These are phyloP conservation scores for Aspergillus udagawae DNA, from an alignment of 2,329 filamentous ascomycete species.

Conservation along the genomic window DNA sequence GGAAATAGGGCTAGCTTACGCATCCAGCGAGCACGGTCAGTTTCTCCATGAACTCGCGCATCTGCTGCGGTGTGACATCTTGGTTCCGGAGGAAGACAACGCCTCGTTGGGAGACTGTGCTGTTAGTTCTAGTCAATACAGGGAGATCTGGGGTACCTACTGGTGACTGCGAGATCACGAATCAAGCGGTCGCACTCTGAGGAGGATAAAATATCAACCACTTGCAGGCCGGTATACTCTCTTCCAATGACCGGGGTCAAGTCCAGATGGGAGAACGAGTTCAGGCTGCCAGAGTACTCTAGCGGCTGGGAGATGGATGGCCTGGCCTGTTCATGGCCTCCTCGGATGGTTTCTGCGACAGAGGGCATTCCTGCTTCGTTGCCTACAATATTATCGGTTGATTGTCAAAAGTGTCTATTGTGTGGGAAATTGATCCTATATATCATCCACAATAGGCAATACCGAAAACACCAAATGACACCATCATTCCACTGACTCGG, in stretches of 20 bases:
- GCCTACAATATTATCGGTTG: too few relatives aligned
- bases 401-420: too few relatives aligned
- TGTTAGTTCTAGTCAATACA: not conserved
- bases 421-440: not conserved
- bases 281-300: conserved; percentile 35
- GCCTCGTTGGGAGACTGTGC: conserved; percentile 60
- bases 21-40: conserved; percentile 44
- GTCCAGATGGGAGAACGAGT: conserved; percentile 39
- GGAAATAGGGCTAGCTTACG: conserved; percentile 15
- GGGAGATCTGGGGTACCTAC: conserved; percentile 40
- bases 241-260: conserved; percentile 39
- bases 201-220: conserved; percentile 53
- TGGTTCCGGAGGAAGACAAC: conserved; percentile 70
- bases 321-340: conserved; percentile 20
- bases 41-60: conserved; percentile 50
- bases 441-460: not conserved
- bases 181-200: conserved; percentile 60
- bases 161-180: conserved; percentile 63
- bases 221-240: conserved; percentile 37
- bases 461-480: not conserved
- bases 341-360: conserved; percentile 13
- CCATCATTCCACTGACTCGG: not conserved
- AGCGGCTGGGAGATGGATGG: conserved; percentile 30
- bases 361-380: conserved; percentile 12
- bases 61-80: conserved; percentile 57